phyloP scores from a whole-genome alignment of 345 rosid species.

The Eucalyptus marginata region DNA sequence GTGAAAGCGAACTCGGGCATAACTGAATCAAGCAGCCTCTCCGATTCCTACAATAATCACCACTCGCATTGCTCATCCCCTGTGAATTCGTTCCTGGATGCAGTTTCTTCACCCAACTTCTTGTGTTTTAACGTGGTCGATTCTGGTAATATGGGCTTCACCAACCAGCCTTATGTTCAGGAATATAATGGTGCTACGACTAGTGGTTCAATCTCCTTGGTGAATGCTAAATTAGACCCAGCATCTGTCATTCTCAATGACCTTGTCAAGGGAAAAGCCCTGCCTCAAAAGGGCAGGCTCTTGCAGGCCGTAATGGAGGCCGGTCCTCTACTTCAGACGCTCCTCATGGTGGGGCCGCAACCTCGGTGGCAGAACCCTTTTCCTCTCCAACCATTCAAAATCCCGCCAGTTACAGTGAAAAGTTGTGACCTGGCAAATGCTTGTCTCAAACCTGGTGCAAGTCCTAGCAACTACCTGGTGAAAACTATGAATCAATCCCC shows the following conservation, averaged over 20 bases:
- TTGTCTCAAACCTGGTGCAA: neutral
- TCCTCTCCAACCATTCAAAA: constrained; percentile 1
- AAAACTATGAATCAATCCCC: neutral
- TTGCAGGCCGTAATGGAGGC: constrained; percentile 21
- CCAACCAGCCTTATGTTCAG: neutral
- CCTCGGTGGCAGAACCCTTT: constrained; percentile 42
- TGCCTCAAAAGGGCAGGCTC: constrained; percentile 37
- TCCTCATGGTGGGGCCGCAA: constrained; percentile 15
- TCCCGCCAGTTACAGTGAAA: constrained; percentile 7
- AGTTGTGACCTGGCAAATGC: neutral
- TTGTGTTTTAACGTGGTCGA: neutral
- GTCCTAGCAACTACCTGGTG: neutral
- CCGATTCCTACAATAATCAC: constrained; percentile 26
- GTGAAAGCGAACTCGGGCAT: constrained; percentile 63
- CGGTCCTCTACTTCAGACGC: constrained; percentile 18
- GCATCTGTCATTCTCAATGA: constrained; percentile 28
- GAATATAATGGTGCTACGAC: neutral
- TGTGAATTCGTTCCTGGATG: constrained; percentile 53
- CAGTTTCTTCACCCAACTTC: constrained; percentile 58
- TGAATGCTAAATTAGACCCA: constrained; percentile 21
- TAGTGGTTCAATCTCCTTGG: neutral
- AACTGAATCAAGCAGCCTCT: constrained; percentile 30
- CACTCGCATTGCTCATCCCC: constrained; percentile 38
- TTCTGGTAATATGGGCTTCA: neutral
- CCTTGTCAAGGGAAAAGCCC: constrained; percentile 32